Conservation (phyloP, 768 basidiomycete species). For the Pleurotus pulmonarius region DNA sequence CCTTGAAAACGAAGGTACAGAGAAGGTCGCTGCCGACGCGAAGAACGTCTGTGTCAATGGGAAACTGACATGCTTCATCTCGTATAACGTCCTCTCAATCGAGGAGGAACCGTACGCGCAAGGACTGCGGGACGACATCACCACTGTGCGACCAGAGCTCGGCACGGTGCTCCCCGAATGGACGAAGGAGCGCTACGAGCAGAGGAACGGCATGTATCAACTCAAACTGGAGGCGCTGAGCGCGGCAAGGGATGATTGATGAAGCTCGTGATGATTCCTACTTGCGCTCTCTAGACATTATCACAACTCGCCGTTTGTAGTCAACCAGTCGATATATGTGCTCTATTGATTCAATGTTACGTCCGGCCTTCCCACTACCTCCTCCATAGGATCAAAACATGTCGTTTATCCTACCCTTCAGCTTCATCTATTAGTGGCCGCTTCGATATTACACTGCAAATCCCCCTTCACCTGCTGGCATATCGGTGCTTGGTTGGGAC, state of each 20-base stretch:
- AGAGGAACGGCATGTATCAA: constrained; percentile 32
- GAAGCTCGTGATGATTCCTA: too few relatives aligned
- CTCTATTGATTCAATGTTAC: too few relatives aligned
- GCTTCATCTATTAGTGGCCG: too few relatives aligned
- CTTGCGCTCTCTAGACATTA: too few relatives aligned
- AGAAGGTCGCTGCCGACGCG: constrained; percentile 12
- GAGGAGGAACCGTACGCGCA: constrained; percentile 32
- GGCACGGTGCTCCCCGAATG: constrained; percentile 29
- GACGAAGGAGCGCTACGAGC: constrained; percentile 26
- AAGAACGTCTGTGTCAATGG: constrained; percentile 15
- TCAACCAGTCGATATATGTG: too few relatives aligned
- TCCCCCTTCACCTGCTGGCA: too few relatives aligned
- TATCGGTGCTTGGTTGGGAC: too few relatives aligned
- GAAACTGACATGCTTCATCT: constrained; percentile 26
- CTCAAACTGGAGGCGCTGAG: constrained; percentile 29
- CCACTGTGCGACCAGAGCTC: constrained; percentile 23
- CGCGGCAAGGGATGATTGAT: constrained; percentile 14
- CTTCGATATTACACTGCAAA: too few relatives aligned
- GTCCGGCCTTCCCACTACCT: too few relatives aligned
- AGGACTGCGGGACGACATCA: constrained; percentile 30
- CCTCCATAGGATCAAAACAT: too few relatives aligned
- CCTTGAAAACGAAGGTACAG: not conserved
- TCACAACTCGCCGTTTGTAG: too few relatives aligned
- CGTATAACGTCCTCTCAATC: constrained; percentile 31
- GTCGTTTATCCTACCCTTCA: too few relatives aligned